phyloP scores from a whole-genome alignment of 257 asterid genomes.

The Solanum etuberosum region DNA sequence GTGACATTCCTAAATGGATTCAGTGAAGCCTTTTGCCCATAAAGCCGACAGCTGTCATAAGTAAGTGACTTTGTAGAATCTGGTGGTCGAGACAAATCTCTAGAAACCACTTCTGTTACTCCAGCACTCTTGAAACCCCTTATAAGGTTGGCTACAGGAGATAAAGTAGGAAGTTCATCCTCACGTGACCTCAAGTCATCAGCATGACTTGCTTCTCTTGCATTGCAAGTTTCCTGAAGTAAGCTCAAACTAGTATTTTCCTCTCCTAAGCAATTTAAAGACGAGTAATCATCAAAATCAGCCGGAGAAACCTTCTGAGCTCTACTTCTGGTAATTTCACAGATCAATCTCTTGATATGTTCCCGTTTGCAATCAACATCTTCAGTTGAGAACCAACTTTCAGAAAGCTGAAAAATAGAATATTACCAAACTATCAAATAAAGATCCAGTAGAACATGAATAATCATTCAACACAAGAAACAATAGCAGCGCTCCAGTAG shows the following conservation, averaged over 20 bases:
- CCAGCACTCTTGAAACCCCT: slow-evolving; percentile 8
- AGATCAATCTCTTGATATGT: slow-evolving; percentile 44
- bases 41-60: slow-evolving; percentile 5
- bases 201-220: slow-evolving; percentile 12
- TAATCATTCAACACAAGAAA: background rate
- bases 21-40: slow-evolving; percentile 8
- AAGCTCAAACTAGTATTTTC: slow-evolving; percentile 10
- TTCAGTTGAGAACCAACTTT: slow-evolving; percentile 68
- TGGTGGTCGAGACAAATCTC: slow-evolving; percentile 2
- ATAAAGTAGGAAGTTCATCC: slow-evolving; percentile 4
- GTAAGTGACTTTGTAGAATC: background rate
- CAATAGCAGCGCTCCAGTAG: background rate
- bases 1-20: slow-evolving; percentile 6
- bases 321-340: slow-evolving; percentile 26
- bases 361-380: slow-evolving; percentile 74
- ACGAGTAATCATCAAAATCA: slow-evolving; percentile 7
- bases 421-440: background rate
- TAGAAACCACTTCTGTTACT: background rate
- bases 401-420: slow-evolving; percentile 45
- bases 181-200: slow-evolving; percentile 7
- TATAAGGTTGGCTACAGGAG: slow-evolving; percentile 2
- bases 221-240: slow-evolving; percentile 6
- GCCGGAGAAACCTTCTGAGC: slow-evolving; percentile 20
- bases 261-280: slow-evolving; percentile 8
- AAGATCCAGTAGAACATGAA: background rate